phyloP scores from a whole-genome alignment of 768 basidiomycete genomes.

The Rhodotorula diobovata region DNA sequence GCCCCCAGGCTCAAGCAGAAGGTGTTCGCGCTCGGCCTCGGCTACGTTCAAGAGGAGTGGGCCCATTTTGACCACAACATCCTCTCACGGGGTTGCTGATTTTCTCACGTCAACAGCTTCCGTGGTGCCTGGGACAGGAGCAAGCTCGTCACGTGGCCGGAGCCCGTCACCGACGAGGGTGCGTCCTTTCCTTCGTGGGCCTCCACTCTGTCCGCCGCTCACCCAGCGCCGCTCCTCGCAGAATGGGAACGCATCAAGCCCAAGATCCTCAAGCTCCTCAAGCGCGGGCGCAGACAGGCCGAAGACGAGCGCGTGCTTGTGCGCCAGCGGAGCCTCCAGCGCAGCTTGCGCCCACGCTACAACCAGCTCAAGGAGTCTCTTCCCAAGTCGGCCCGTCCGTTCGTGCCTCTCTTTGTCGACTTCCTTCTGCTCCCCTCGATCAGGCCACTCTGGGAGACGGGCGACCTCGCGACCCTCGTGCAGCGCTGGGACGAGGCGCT shows the following conservation, averaged over 20 bases:
- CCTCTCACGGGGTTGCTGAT: too few species aligned
- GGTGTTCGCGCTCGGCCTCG: background rate
- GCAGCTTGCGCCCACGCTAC: background rate
- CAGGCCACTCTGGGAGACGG: slow-evolving; percentile 3
- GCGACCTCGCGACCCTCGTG: too few species aligned
- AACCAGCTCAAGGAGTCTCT: background rate
- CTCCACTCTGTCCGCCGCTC: background rate
- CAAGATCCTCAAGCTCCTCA: slow-evolving; percentile 8
- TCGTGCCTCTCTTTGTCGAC: slow-evolving; percentile 12
- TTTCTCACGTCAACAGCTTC: too few species aligned
- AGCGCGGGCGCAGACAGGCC: background rate
- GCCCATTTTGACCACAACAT: too few species aligned
- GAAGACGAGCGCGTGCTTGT: background rate
- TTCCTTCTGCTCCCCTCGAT: slow-evolving; percentile 10
- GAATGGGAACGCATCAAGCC: background rate
- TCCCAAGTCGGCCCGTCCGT: background rate
- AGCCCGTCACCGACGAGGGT: background rate
- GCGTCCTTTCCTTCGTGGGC: background rate
- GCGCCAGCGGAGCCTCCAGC: background rate
- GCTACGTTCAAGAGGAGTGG: background rate
- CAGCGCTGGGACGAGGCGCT: background rate
- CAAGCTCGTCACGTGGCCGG: background rate
- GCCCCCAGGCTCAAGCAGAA: background rate
- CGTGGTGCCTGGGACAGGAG: background rate
- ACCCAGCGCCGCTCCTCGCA: background rate